Evolutionary conservation across 805 yeast species (phyloP).

Genomic region (Isabelozyma rhagii): DNA sequence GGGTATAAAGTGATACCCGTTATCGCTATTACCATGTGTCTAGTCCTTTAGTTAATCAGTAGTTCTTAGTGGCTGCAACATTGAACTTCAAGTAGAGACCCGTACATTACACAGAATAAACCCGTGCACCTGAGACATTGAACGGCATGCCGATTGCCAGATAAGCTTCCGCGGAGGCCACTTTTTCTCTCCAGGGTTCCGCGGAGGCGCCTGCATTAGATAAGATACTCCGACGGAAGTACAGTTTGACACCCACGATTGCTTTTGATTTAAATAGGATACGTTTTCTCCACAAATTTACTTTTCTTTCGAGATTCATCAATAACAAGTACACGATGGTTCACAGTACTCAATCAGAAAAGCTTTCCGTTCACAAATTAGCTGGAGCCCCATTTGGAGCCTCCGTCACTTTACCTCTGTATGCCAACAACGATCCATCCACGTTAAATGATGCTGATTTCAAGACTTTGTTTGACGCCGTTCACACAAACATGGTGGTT

Average conservation of each 20-base stretch:
- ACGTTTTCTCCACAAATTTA: not conserved
- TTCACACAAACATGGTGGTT: slow-evolving; percentile 66
- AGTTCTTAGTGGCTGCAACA: no score
- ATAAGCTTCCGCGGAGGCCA: not conserved
- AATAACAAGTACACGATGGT: slow-evolving; percentile 8
- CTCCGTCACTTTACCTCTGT: slow-evolving; percentile 57
- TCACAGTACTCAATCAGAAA: slow-evolving; percentile 10
- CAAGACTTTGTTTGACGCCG: slow-evolving; percentile 55
- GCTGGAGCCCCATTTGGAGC: slow-evolving; percentile 66
- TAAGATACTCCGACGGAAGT: not conserved
- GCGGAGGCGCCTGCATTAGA: not conserved
- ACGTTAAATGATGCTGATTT: slow-evolving; percentile 65
- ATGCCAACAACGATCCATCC: slow-evolving; percentile 69
- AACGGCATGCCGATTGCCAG: not conserved
- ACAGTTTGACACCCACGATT: not conserved
- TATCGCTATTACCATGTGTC: no score
- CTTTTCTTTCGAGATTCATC: not conserved
- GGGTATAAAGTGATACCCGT: no score
- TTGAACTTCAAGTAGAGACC: no score
- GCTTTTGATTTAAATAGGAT: not conserved
- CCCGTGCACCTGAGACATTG: no score
- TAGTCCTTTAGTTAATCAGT: no score
- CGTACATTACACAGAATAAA: no score
- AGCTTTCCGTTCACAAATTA: slow-evolving; percentile 42
- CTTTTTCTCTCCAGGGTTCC: not conserved